Percentiles rank a stretch among this genome's conserved stretches.
phyloP scores from a whole-genome alignment of 192 early-diverging fungal species.

The Podila minutissima region DNA sequence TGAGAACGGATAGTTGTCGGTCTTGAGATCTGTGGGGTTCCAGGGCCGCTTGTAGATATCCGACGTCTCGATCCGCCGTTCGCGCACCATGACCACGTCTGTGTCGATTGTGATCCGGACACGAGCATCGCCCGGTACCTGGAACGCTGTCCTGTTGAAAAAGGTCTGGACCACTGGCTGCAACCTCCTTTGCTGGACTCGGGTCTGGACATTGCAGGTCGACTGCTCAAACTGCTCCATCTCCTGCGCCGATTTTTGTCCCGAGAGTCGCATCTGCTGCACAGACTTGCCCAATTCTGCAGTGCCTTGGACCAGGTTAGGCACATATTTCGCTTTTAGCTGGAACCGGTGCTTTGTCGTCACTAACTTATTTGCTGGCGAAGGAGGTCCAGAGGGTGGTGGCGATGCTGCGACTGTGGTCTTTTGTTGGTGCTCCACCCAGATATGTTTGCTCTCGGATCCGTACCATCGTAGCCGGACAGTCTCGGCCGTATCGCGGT shows the following conservation, averaged over 20 bases:
- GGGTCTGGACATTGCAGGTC: constrained; percentile 66
- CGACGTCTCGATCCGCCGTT: constrained; percentile 69
- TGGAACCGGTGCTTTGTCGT: constrained; percentile 82
- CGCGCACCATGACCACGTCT: constrained; percentile 86
- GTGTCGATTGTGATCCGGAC: constrained; percentile 90
- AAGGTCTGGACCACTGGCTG: constrained; percentile 79
- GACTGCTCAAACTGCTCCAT: constrained; percentile 66
- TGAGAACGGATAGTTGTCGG: constrained; percentile 74
- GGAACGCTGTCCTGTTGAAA: constrained; percentile 93
- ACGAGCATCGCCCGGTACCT: constrained; percentile 84
- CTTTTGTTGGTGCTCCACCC: constrained; percentile 91
- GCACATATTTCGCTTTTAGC: constrained; percentile 84
- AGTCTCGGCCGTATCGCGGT: constrained; percentile 81
- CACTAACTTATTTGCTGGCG: constrained; percentile 59
- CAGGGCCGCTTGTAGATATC: constrained; percentile 48
- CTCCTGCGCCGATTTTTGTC: constrained; percentile 69
- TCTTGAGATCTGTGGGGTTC: constrained; percentile 79
- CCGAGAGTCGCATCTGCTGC: constrained; percentile 70
- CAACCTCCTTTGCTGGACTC: constrained; percentile 67
- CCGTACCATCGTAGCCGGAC: constrained; percentile 93
- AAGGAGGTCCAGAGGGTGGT: too few relatives aligned
- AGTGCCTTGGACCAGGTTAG: constrained; percentile 71
- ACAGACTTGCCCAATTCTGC: constrained; percentile 69
- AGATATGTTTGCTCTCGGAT: constrained; percentile 78
- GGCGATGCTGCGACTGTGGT: constrained; percentile 4